Percentiles rank a stretch among this genome's conserved stretches.
Evolutionary conservation across 306 rosid species (phyloP).

Genomic region (Cyamopsis tetragonoloba): DNA sequence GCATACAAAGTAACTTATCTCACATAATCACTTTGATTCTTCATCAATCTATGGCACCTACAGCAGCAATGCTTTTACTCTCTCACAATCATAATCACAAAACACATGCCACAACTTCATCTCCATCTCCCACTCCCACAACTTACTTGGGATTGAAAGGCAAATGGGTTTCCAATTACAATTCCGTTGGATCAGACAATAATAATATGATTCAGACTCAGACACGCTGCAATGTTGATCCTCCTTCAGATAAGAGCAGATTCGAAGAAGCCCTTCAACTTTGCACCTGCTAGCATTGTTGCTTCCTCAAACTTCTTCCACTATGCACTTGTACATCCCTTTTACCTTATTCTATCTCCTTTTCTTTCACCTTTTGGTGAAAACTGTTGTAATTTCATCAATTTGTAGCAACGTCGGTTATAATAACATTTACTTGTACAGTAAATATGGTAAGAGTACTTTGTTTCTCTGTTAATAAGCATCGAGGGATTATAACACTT

Average conservation of each 20-base stretch:
- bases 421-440: no score
- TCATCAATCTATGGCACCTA: conserved; percentile 34
- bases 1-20: no score
- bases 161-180: conserved; percentile 13
- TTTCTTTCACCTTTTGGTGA: not conserved
- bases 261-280: conserved; percentile 29
- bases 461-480: no score
- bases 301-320: not conserved
- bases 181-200: not conserved
- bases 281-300: conserved; percentile 23
- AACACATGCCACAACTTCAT: not conserved
- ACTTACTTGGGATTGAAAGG: conserved; percentile 28
- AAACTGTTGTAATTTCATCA: not conserved
- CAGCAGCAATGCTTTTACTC: conserved; percentile 40
- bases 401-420: no score
- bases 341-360: no score
- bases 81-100: not conserved
- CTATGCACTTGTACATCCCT: not conserved
- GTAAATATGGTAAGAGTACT: no score
- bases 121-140: not conserved
- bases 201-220: not conserved
- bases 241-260: conserved; percentile 8
- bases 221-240: not conserved
- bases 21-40: not conserved
- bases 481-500: no score